These are phyloP conservation scores for Talaromyces wortmannii DNA, from an alignment of 495 filamentous ascomycete genomes.

Conservation along the genomic window DNA sequence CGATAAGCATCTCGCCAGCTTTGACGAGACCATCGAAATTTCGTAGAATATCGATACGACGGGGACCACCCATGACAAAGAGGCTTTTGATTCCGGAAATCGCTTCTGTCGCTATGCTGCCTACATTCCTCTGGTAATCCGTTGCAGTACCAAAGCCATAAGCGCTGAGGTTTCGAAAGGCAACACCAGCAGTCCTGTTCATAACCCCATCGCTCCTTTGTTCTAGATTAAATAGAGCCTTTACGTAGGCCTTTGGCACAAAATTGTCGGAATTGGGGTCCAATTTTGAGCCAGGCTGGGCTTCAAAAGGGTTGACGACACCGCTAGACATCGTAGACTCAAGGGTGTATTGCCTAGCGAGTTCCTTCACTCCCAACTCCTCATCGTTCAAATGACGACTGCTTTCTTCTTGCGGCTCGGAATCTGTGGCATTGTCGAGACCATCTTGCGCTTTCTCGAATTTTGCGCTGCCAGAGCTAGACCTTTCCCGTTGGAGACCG, in stretches of 20 bases:
- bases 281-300: neutral
- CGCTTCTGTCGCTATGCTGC: constrained; percentile 53
- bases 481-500: neutral
- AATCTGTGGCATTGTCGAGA: neutral
- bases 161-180: constrained; percentile 57
- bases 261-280: neutral
- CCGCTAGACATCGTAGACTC: neutral
- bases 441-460: neutral
- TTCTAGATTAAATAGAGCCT: neutral
- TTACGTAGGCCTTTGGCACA: neutral
- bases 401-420: neutral
- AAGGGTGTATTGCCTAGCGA: neutral
- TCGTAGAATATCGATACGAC: constrained; percentile 62
- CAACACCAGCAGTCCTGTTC: constrained; percentile 26
- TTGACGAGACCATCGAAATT: constrained; percentile 66
- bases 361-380: neutral
- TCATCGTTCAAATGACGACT: neutral
- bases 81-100: constrained; percentile 35
- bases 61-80: constrained; percentile 41
- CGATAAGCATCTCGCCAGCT: constrained; percentile 62
- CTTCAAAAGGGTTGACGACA: neutral
- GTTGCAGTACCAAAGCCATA: constrained; percentile 67
- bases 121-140: constrained; percentile 70
- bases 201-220: neutral
- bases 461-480: neutral